Percentiles rank a stretch among this genome's conserved stretches.
These are phyloP conservation scores for Tricholoma flavovirens DNA, from an alignment of 768 basidiomycete species.

Conservation along the genomic window DNA sequence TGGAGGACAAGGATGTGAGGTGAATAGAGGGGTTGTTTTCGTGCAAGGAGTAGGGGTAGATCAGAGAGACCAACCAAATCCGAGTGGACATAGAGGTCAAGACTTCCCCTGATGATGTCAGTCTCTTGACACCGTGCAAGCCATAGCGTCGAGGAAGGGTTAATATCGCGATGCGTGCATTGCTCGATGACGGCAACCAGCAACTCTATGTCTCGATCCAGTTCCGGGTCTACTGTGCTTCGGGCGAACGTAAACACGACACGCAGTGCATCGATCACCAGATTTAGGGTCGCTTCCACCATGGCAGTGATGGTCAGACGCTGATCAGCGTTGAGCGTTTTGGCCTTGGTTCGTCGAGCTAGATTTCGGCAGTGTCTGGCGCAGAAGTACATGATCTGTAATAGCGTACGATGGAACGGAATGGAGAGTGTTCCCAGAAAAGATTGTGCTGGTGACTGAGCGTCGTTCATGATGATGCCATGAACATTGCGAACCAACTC, in stretches of 20 bases:
- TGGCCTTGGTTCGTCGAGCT: constrained; percentile 32
- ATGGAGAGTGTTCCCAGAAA: constrained; percentile 58
- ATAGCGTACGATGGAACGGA: constrained; percentile 73
- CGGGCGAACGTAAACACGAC: constrained; percentile 62
- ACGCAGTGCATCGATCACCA: constrained; percentile 64
- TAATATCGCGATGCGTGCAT: constrained; percentile 64
- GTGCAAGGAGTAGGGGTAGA: constrained; percentile 51
- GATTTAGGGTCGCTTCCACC: constrained; percentile 54
- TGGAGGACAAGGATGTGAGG: constrained; percentile 83
- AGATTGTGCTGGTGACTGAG: constrained; percentile 69
- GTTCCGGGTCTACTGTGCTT: constrained; percentile 49
- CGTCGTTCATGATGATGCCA: constrained; percentile 63
- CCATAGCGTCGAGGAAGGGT: constrained; percentile 69
- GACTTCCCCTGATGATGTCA: constrained; percentile 67
- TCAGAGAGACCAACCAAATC: constrained; percentile 71
- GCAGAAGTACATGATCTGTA: constrained; percentile 80
- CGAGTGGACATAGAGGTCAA: constrained; percentile 64
- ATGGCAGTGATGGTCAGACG: constrained; percentile 53
- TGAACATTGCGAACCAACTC: constrained; percentile 57
- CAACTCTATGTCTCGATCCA: constrained; percentile 78
- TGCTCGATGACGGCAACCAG: constrained; percentile 81
- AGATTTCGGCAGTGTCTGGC: constrained; percentile 55
- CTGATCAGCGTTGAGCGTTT: constrained; percentile 53
- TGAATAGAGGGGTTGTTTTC: constrained; percentile 65
- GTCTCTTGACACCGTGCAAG: constrained; percentile 75